phyloP scores from a whole-genome alignment of 495 filamentous ascomycete genomes.

The Pseudoneurospora amorphoporcata region DNA sequence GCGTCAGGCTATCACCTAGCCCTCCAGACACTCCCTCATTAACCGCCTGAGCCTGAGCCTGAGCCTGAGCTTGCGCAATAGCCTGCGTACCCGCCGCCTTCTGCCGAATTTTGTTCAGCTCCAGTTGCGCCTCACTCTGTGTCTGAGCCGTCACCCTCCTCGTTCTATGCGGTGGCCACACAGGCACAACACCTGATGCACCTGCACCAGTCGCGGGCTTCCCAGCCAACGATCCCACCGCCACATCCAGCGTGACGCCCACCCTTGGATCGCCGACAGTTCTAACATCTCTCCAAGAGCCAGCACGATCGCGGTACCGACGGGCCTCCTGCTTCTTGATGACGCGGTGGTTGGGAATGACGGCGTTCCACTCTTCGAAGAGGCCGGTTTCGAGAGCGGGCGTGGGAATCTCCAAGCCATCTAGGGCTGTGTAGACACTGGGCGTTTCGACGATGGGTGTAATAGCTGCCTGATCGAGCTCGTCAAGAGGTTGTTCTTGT shows the following conservation, averaged over 20 bases:
- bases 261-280: constrained; percentile 38
- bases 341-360: constrained; percentile 33
- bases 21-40: neutral
- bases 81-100: constrained; percentile 3
- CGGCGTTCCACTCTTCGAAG: constrained; percentile 12
- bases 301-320: constrained; percentile 38
- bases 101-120: constrained; percentile 28
- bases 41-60: neutral
- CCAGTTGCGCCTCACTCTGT: constrained; percentile 29
- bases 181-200: neutral
- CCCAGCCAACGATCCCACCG: constrained; percentile 20
- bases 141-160: constrained; percentile 22
- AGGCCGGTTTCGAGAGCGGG: neutral
- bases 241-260: constrained; percentile 31
- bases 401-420: neutral
- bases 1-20: neutral
- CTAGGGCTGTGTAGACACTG: neutral
- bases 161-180: constrained; percentile 13
- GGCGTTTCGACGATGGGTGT: neutral
- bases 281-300: constrained; percentile 33
- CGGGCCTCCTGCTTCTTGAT: constrained; percentile 28
- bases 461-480: neutral
- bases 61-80: constrained; percentile 2
- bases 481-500: neutral
- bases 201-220: neutral